Base-by-base conservation (phyloP, 2,329 filamentous ascomycete species). In the Colletotrichum sp. region DNA sequence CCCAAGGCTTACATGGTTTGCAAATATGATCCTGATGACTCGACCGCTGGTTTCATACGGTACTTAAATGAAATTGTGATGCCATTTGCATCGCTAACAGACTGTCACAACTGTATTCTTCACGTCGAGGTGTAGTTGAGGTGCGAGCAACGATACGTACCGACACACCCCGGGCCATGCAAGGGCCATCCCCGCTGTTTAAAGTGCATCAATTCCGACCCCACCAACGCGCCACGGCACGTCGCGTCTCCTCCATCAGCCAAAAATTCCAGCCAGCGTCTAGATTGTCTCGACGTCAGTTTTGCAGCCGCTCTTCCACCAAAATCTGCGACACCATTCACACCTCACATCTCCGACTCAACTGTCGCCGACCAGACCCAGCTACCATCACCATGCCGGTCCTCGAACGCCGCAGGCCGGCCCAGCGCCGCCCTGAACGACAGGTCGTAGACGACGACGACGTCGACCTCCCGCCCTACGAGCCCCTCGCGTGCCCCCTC, bases 401-500 rank as follows among this genome's bases (percentile, higher is more conserved):
- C 28, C 59, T 76, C 30, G 72, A 75, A 26, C 64, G 74, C 28
- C 74, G 74, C 28, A 55, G 74, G 66, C 68, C 52, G 32, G 24
- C 60, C 39, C 74, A 76, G 34, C 74, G 74, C 44, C 74, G 74
- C 28, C 69, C 73, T 10, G 74, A 76, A 49, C 66, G 71, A 24
- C 44, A 71, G 26, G 65, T 69, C 52, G 65, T 28, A 18, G 71
- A 59, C 70, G 64, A 73, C n/a, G 73, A 72, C 24, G 69, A 72
- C 24, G 72, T 36, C 26, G 80, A 84, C 16, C 81, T 91, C n/a
- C 89, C 90, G 4, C 83, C 84, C 3, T 91, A 92, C 82, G 85
- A 92, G 72, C 84, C 87, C 4, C 89, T 87, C 9, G 80, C 83
- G 12, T 88, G 85, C 72, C 86, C 88, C 8, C 86, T 91, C 76